Base-by-base conservation (phyloP, 1,284 basidiomycete species). In the Hortiboletus rubellus region DNA sequence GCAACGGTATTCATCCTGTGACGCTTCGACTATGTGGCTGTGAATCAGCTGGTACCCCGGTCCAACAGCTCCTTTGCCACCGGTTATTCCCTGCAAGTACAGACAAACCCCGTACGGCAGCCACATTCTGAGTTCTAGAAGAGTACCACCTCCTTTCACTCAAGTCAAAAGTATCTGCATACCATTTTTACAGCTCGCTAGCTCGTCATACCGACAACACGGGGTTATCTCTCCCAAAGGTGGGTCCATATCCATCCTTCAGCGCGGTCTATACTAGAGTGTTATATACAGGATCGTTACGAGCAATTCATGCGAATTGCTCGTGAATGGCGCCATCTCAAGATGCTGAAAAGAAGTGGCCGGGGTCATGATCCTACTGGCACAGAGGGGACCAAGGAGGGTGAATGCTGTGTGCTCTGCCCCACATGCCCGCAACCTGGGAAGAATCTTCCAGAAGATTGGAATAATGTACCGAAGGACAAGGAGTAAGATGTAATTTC, bases 281-380 rank as follows among this genome's bases (percentile, higher is more conserved):
- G 14, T 12, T 15, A 14, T 12, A 36, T 36, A 12, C 30, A 47
- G 57, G 43, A 49, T 33, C 7, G 24, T 3, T 59, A 53, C 8
- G 43, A 46, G 9, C 37, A 49, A 22, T 52, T 60, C 22, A 45
- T 55, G 40, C 6, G 36, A 3, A 60, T 60, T 7, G 10, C 45
- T 6, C 22, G 6, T 2, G 41, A 60, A 22, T 60, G 58, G 52
- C 31, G 11, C 0, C 52, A 60, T 9, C 22, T 59, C 4, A 66
- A 65, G 40, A 31, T 57, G 31, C 37, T 67, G 37, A 68, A 67
- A 50, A 36, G 62, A 5, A 24, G 43, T 0, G 48, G 57, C 0
- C 18, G 15, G 0, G 40, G 40, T 1, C 48, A 55, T 18, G 41
- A 40, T 17, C 31, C 52, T 1, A 1, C 3, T 3, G 45, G 53